phyloP scores from a whole-genome alignment of 768 basidiomycete genomes.

The Plicaturopsis crispa region DNA sequence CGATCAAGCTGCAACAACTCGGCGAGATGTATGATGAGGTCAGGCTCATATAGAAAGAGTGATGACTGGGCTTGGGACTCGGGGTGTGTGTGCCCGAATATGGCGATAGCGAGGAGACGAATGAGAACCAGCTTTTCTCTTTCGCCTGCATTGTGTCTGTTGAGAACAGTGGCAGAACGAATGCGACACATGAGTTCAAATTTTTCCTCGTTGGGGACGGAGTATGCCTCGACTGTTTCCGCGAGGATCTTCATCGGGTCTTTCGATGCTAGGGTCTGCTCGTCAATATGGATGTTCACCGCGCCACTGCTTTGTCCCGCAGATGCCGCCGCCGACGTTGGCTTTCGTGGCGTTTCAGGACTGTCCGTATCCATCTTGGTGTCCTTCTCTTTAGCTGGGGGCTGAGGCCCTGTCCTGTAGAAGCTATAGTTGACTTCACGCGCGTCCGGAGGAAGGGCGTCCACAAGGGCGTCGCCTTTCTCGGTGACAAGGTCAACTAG shows the following conservation, averaged over 20 bases:
- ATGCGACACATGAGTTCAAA: slow-evolving; percentile 87
- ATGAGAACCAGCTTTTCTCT: slow-evolving; percentile 77
- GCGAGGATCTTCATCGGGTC: slow-evolving; percentile 71
- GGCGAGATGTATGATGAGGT: slow-evolving; percentile 81
- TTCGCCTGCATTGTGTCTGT: slow-evolving; percentile 46
- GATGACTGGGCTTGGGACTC: slow-evolving; percentile 75
- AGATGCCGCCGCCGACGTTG: slow-evolving; percentile 20
- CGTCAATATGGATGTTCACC: slow-evolving; percentile 54
- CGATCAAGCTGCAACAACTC: slow-evolving; percentile 81
- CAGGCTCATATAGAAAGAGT: slow-evolving; percentile 92
- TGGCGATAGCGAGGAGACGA: slow-evolving; percentile 81
- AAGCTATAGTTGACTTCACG: slow-evolving; percentile 78
- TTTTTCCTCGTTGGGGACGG: slow-evolving; percentile 74
- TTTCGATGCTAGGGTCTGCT: slow-evolving; percentile 51
- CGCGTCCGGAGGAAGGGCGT: slow-evolving; percentile 61
- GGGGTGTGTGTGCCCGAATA: slow-evolving; percentile 81
- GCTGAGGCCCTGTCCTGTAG: slow-evolving; percentile 56
- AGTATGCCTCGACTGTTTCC: slow-evolving; percentile 58
- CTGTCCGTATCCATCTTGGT: slow-evolving; percentile 38
- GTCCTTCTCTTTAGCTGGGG: slow-evolving; percentile 32
- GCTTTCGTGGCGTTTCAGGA: slow-evolving; percentile 46
- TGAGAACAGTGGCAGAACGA: slow-evolving; percentile 66
- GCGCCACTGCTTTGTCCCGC: slow-evolving; percentile 36
- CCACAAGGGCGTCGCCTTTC: slow-evolving; percentile 43
- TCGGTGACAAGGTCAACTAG: slow-evolving; percentile 64